phyloP scores from a whole-genome alignment of 192 early-diverging fungal genomes.

The Coemansia sp. region DNA sequence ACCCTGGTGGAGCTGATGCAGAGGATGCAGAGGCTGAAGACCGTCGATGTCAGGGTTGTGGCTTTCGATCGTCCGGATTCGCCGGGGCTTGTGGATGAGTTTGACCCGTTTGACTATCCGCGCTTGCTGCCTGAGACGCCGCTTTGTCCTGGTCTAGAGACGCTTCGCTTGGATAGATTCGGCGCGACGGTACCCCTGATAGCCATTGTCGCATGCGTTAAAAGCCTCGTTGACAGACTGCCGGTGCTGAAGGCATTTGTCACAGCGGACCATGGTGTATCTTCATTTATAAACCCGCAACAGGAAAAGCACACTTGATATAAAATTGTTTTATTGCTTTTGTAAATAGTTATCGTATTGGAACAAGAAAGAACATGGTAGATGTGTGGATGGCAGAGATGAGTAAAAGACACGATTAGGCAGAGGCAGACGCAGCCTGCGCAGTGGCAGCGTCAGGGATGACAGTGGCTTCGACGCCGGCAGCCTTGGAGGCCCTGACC shows the following conservation, averaged over 20 bases:
- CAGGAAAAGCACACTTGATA: constrained; percentile 25
- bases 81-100: not conserved
- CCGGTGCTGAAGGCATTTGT: not conserved
- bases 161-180: not conserved
- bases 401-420: constrained; percentile 22
- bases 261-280: not conserved
- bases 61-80: not conserved
- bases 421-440: constrained; percentile 2
- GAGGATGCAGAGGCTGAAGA: not conserved
- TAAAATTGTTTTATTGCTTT: constrained; percentile 25
- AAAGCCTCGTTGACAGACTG: not conserved
- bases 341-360: not conserved
- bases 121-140: not conserved
- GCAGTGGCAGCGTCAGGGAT: not conserved
- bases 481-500: constrained; percentile 57
- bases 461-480: constrained; percentile 11
- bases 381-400: not conserved
- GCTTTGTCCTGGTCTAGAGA: not conserved
- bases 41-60: not conserved
- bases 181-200: not conserved
- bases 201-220: not conserved
- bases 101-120: not conserved
- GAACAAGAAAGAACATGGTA: not conserved
- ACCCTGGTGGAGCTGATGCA: not conserved
- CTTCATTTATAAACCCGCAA: not conserved